phyloP scores from a whole-genome alignment of 768 basidiomycete species.

The Suillus spraguei region DNA sequence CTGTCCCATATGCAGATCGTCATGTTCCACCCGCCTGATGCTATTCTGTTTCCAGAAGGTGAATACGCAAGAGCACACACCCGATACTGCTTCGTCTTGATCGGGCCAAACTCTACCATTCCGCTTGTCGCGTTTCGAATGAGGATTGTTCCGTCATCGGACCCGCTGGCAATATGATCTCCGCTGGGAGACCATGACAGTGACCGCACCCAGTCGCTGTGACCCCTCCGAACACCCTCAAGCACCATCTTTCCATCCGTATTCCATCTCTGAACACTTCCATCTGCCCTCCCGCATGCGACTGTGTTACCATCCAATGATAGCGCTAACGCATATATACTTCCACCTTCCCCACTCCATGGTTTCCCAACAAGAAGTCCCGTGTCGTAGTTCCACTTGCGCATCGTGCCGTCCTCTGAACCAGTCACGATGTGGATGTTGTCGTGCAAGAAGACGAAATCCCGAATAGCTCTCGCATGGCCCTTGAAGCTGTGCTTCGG shows the following conservation, averaged over 20 bases:
- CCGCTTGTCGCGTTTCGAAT: not conserved
- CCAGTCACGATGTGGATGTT: not conserved
- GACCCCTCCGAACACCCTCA: not conserved
- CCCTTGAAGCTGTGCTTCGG: not conserved
- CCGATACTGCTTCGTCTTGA: conserved; percentile 1
- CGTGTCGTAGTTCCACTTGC: conserved; percentile 1
- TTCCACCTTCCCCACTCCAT: not conserved
- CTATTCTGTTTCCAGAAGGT: conserved; percentile 1
- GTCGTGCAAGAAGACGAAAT: not conserved
- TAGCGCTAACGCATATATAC: not conserved
- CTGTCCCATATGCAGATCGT: not conserved
- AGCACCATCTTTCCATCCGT: not conserved
- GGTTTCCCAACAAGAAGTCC: not conserved
- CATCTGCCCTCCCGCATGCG: not conserved
- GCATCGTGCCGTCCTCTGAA: conserved; percentile 1
- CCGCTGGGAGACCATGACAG: not conserved
- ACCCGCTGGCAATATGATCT: not conserved
- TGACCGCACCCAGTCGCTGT: not conserved
- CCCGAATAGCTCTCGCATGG: not conserved
- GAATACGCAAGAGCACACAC: not conserved
- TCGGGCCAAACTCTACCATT: not conserved
- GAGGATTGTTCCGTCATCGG: conserved; percentile 1
- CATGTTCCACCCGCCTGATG: not conserved
- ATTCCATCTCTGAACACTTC: not conserved
- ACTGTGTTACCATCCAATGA: not conserved